These are phyloP conservation scores for Tolypocladium nubicola DNA, from an alignment of 2,329 filamentous ascomycete genomes.

Conservation along the genomic window DNA sequence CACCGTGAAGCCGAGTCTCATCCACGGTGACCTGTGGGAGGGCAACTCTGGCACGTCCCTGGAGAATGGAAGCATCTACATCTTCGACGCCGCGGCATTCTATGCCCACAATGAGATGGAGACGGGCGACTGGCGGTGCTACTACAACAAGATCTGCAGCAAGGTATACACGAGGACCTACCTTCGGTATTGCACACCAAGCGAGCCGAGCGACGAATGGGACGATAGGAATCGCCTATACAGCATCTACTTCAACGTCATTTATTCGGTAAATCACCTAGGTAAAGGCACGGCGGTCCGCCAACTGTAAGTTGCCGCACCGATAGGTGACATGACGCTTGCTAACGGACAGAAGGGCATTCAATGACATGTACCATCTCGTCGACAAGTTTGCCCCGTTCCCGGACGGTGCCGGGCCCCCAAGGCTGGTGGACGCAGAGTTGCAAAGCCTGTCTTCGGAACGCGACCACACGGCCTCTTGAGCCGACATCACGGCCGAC, in stretches of 20 bases:
- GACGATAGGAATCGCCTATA: not conserved
- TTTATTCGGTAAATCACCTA: not conserved
- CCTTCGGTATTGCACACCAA: not conserved
- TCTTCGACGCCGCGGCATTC: not conserved
- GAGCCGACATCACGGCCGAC: no score
- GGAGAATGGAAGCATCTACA: not conserved
- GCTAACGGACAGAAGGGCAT: no score
- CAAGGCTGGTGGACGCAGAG: no score
- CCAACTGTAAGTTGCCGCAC: not conserved
- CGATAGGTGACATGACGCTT: no score
- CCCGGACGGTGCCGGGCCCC: no score
- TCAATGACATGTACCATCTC: no score
- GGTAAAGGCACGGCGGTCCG: not conserved
- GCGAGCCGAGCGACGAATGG: not conserved
- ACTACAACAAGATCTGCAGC: slow-evolving; percentile 1
- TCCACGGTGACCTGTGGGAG: not conserved
- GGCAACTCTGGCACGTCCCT: not conserved
- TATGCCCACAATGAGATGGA: not conserved
- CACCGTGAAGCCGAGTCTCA: not conserved
- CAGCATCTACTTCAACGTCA: not conserved
- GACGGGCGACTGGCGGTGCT: not conserved
- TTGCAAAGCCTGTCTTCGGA: no score
- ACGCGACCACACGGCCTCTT: no score
- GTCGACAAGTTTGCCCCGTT: no score
- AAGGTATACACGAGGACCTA: not conserved